Evolutionary conservation across 106 monocot genomes (phyloP).

Genomic region (Acanthochlamys bracteata): DNA sequence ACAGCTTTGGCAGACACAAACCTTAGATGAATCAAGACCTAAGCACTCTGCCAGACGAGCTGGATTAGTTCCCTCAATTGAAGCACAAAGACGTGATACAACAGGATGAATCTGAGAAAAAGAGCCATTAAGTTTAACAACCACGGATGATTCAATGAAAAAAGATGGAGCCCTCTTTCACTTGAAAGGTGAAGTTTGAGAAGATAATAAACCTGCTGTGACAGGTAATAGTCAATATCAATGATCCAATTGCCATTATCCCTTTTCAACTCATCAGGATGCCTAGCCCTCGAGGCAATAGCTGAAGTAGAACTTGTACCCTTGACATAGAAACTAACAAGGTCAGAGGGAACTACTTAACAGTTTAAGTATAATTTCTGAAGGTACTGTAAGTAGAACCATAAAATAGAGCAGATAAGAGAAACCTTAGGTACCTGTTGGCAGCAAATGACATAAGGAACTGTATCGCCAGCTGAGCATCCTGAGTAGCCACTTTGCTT

Average conservation of each 20-base stretch:
- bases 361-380: no score
- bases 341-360: no score
- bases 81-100: slow-evolving; percentile 87
- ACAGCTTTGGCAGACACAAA: slow-evolving; percentile 4
- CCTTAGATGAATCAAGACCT: slow-evolving; percentile 96
- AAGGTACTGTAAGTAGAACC: no score
- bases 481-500: slow-evolving; percentile 70
- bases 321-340: slow-evolving; percentile 24
- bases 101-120: slow-evolving; percentile 84
- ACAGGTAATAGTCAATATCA: slow-evolving; percentile 91
- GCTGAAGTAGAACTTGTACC: slow-evolving; percentile 43
- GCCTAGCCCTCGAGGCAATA: slow-evolving; percentile 89
- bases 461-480: slow-evolving; percentile 76
- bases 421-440: slow-evolving; percentile 44
- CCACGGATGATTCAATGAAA: no score
- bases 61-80: slow-evolving; percentile 92
- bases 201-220: slow-evolving; percentile 63
- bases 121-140: neutral
- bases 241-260: slow-evolving; percentile 67
- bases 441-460: slow-evolving; percentile 88
- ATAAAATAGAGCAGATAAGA: no score
- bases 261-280: slow-evolving; percentile 86
- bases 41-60: slow-evolving; percentile 89
- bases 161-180: no score
- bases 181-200: neutral